Conservation (phyloP, 306 rosid species). For the Pyrus betulifolia region DNA sequence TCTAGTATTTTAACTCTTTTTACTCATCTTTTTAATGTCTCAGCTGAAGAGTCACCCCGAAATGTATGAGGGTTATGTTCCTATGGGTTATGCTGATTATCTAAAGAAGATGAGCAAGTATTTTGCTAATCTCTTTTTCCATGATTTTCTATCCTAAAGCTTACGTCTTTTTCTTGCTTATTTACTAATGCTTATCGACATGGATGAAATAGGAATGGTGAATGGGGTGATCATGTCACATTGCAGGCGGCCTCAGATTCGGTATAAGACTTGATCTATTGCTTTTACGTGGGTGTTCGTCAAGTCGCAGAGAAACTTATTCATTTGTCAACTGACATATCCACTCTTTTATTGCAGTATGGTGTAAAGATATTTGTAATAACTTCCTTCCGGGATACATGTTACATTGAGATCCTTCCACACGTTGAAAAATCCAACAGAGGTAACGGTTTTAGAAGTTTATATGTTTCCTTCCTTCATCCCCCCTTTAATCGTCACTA, state of each 20-base stretch:
- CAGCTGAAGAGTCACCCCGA: conserved; percentile 61
- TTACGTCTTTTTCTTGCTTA: conserved; percentile 11
- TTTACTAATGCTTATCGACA: not conserved
- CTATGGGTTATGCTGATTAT: conserved; percentile 73
- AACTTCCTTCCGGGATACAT: conserved; percentile 85
- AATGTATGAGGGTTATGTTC: conserved; percentile 70
- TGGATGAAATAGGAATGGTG: conserved; percentile 74
- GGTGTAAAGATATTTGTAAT: conserved; percentile 90
- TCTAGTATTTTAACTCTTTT: not conserved
- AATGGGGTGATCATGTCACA: conserved; percentile 99
- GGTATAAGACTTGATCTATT: conserved; percentile 31
- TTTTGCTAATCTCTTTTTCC: conserved; percentile 7
- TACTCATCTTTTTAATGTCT: conserved; percentile 8
- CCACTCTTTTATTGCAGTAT: conserved; percentile 47
- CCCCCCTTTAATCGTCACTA: not conserved
- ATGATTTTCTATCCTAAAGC: not conserved
- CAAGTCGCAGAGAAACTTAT: not conserved
- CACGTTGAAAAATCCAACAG: conserved; percentile 57
- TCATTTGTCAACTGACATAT: conserved; percentile 6
- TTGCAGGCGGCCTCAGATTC: conserved; percentile 98
- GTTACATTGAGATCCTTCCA: conserved; percentile 93
- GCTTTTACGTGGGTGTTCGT: not conserved
- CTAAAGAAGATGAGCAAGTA: conserved; percentile 85
- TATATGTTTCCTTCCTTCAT: not conserved
- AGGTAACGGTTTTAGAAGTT: conserved; percentile 37